phyloP scores from a whole-genome alignment of 164 flowering plant species.

The Stephania japonica region DNA sequence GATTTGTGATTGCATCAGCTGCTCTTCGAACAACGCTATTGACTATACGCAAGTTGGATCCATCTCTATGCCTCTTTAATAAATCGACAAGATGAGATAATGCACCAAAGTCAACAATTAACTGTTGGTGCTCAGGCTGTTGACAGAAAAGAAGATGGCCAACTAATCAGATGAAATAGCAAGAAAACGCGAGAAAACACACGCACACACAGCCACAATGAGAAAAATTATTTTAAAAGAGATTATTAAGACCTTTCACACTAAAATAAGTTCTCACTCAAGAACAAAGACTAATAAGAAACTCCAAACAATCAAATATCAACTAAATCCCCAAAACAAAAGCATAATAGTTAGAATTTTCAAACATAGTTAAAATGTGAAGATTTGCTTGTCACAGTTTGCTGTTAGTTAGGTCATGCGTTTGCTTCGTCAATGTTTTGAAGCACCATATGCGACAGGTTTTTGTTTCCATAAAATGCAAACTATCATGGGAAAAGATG shows the following conservation, averaged over 20 bases:
- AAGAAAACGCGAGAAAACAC: too few relatives aligned
- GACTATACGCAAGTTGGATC: slow-evolving; percentile 57
- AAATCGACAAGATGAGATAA: slow-evolving; percentile 77
- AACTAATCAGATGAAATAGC: not conserved
- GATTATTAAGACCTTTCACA: not conserved
- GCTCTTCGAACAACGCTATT: slow-evolving; percentile 90
- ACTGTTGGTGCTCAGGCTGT: slow-evolving; percentile 99
- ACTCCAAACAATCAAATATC: not conserved
- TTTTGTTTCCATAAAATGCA: too few relatives aligned
- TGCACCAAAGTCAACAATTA: slow-evolving; percentile 91
- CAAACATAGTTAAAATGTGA: too few relatives aligned
- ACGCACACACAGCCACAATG: not conserved
- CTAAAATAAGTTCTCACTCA: not conserved
- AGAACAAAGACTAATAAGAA: not conserved
- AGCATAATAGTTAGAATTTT: not conserved
- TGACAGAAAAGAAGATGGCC: not conserved
- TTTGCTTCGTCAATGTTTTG: too few relatives aligned
- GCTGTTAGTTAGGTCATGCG: too few relatives aligned
- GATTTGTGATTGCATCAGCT: slow-evolving; percentile 97
- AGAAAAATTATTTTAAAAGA: not conserved
- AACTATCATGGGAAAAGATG: too few relatives aligned
- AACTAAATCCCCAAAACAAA: not conserved
- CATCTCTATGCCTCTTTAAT: slow-evolving; percentile 56
- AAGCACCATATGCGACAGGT: too few relatives aligned
- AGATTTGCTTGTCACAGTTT: too few relatives aligned